phyloP scores from a whole-genome alignment of 495 filamentous ascomycete genomes.

The Talaromyces stipitatus region DNA sequence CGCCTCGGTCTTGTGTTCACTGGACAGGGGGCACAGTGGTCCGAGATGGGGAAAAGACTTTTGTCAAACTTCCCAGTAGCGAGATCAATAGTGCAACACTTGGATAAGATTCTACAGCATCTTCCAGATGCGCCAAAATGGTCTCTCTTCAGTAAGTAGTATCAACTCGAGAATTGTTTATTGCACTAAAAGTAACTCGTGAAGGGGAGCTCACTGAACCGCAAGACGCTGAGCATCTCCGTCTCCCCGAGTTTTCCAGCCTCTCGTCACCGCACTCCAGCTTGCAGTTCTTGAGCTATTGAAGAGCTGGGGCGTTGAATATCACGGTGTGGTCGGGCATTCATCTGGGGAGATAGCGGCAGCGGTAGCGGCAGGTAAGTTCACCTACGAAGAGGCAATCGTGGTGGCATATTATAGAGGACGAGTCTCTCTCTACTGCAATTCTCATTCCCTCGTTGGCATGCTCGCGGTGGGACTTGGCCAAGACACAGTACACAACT shows the following conservation, averaged over 20 bases:
- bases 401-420: not conserved
- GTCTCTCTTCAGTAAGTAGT: conserved; percentile 14
- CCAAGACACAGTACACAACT: conserved; percentile 19
- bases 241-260: conserved; percentile 14
- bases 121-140: conserved; percentile 13
- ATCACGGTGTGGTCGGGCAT: conserved; percentile 27
- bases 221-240: conserved; percentile 9
- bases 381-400: conserved; percentile 11
- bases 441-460: conserved; percentile 1
- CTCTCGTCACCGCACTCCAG: conserved; percentile 16
- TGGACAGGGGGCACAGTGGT: conserved; percentile 19
- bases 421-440: not conserved
- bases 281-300: conserved; percentile 14
- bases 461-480: conserved; percentile 38
- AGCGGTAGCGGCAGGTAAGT: conserved; percentile 44
- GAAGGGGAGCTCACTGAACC: conserved; percentile 12
- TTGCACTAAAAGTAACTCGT: conserved; percentile 38
- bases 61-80: conserved; percentile 15
- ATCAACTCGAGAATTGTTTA: not conserved
- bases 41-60: conserved; percentile 13
- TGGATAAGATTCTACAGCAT: conserved; percentile 12
- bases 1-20: conserved; percentile 15
- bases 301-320: conserved; percentile 12
- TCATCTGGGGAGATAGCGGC: conserved; percentile 51
- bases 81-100: conserved; percentile 9